Base-by-base conservation (phyloP, 169 alveolate species). In the Babesia caballi region DNA sequence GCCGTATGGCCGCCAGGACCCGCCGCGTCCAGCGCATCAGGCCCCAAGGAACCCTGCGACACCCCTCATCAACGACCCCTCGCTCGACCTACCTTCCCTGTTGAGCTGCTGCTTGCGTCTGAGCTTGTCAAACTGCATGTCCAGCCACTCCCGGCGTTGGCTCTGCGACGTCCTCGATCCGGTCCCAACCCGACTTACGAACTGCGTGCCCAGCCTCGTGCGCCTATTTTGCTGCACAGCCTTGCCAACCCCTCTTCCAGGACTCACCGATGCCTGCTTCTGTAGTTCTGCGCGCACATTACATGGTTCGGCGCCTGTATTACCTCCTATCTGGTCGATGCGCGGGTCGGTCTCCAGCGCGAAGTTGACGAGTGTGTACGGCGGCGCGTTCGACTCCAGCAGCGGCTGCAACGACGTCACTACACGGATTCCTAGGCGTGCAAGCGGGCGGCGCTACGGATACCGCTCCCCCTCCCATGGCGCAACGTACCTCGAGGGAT, bases 301-400 rank as follows among this genome's bases (percentile, higher is more conserved):
- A 36, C 36, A 57, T 17, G 3, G n/a, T n/a, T 36, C 15, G 0
- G 27, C 68, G 8, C 6, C 17, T 25, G 21, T 3, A 28, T 5
- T 68, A 66, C 87, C 72, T 78, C 65, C 46, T 23, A 68, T 44
- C 21, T 67, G 57, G 66, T 72, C 88, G 19, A 81, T 38, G 15
- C 53, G 33, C 27, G 83, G 32, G 47, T 81, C 84, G 28, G n/a
- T 35, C 58, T 81, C 88, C 33, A 70, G 50, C 23, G 73, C 67
- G 40, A 81, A 72, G 56, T 81, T 81, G 23, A 81, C 32, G 11
- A 81, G 82, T 4, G 88, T 71, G 74, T 81, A 81, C 23, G 88
- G 88, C 23, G 83, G 84, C n/a, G 28, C 19, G 27, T 81, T 81
- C 6, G 66, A 28, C 35, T 81, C 88, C 49, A 81, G 56, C 14